These are phyloP conservation scores for Fistulinella prunicolor DNA, from an alignment of 768 basidiomycete genomes.

Conservation along the genomic window DNA sequence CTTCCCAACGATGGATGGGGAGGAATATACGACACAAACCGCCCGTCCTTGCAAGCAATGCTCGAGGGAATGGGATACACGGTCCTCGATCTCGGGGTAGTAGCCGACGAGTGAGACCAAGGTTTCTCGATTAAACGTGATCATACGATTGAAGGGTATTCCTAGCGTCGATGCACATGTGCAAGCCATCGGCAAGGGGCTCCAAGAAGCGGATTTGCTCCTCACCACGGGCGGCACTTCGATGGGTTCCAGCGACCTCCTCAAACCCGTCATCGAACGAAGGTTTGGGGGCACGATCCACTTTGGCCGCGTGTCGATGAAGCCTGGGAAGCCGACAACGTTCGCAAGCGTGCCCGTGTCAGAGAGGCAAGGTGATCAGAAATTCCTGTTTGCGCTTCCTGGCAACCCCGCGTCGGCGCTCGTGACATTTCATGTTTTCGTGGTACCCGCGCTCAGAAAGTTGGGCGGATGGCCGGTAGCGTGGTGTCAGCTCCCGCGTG, in stretches of 20 bases:
- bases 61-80: slow-evolving; percentile 72
- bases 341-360: slow-evolving; percentile 71
- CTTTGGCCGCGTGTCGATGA: slow-evolving; percentile 82
- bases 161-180: slow-evolving; percentile 57
- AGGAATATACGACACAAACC: slow-evolving; percentile 82
- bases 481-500: slow-evolving; percentile 55
- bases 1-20: slow-evolving; percentile 49
- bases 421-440: slow-evolving; percentile 83
- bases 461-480: slow-evolving; percentile 65
- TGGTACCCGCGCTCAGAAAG: slow-evolving; percentile 71
- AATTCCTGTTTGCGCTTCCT: slow-evolving; percentile 79
- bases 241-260: slow-evolving; percentile 84
- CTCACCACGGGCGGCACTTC: slow-evolving; percentile 89
- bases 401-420: slow-evolving; percentile 89
- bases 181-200: slow-evolving; percentile 51
- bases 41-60: slow-evolving; percentile 71
- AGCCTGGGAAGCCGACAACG: slow-evolving; percentile 87
- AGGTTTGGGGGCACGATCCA: slow-evolving; percentile 73
- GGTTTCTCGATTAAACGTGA: neutral
- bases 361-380: slow-evolving; percentile 34
- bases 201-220: slow-evolving; percentile 66
- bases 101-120: slow-evolving; percentile 59
- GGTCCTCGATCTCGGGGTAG: slow-evolving; percentile 79
- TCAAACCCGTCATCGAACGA: slow-evolving; percentile 87
- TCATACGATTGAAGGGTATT: neutral